phyloP scores from a whole-genome alignment of 2,329 filamentous ascomycete species.

The Aplosporella prunicola region DNA sequence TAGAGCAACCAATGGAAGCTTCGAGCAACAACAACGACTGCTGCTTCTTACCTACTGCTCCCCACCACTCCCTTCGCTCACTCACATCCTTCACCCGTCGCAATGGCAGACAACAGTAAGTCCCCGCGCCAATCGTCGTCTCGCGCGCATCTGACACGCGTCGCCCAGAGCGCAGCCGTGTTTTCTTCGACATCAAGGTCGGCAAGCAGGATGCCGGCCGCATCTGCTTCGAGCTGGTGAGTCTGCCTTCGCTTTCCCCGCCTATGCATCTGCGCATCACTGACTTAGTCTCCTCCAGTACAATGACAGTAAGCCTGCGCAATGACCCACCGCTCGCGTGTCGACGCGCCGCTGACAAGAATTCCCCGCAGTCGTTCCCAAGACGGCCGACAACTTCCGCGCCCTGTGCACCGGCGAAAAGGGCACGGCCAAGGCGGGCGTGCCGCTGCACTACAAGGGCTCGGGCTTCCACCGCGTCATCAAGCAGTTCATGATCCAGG shows the following conservation, averaged over 20 bases:
- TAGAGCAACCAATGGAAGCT: too few relatives aligned
- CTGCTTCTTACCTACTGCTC: too few relatives aligned
- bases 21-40: too few relatives aligned
- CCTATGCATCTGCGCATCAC: not conserved
- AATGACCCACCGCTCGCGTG: slow-evolving; percentile 11
- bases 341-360: too few relatives aligned
- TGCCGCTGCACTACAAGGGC: slow-evolving; percentile 85
- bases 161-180: slow-evolving; percentile 57
- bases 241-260: slow-evolving; percentile 19
- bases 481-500: slow-evolving; percentile 98
- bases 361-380: slow-evolving; percentile 61
- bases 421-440: slow-evolving; percentile 69
- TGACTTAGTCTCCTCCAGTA: slow-evolving; percentile 23
- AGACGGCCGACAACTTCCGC: slow-evolving; percentile 95
- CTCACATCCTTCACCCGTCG: not conserved
- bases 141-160: not conserved
- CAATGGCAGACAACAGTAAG: not conserved
- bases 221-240: slow-evolving; percentile 74
- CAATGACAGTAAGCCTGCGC: slow-evolving; percentile 29
- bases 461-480: slow-evolving; percentile 93
- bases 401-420: slow-evolving; percentile 92
- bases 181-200: slow-evolving; percentile 90
- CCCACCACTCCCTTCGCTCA: too few relatives aligned
- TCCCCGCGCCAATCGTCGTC: too few relatives aligned
- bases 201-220: slow-evolving; percentile 65